Percentiles rank a stretch among this genome's conserved stretches.
These are phyloP conservation scores for Leccinum glutinopallens DNA, from an alignment of 1,284 basidiomycete species.

Conservation along the genomic window DNA sequence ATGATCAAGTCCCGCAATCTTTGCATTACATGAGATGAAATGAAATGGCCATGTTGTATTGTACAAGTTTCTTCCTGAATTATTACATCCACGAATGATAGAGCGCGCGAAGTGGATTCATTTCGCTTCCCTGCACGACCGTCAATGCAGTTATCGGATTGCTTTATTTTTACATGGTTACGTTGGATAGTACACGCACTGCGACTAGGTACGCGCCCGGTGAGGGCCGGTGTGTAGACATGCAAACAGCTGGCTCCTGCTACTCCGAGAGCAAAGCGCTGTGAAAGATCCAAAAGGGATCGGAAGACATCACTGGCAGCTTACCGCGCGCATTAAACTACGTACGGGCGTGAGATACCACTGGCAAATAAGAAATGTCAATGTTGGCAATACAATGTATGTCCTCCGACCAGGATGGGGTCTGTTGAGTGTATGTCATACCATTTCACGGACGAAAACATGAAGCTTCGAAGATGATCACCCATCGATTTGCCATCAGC, in stretches of 20 bases:
- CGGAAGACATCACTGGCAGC: not conserved
- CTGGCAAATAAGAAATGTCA: not conserved
- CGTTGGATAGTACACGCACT: not conserved
- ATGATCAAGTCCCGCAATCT: not conserved
- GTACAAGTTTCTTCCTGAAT: not conserved
- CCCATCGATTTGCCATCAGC: conserved; percentile 1
- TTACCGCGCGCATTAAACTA: not conserved
- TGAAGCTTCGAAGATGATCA: conserved; percentile 1
- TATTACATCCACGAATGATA: not conserved
- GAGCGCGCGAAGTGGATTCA: not conserved
- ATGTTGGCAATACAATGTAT: not conserved
- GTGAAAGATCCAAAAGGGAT: conserved; percentile 4
- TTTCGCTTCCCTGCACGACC: not conserved
- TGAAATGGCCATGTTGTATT: not conserved
- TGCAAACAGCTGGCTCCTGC: not conserved
- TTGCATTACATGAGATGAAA: not conserved
- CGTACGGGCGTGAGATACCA: conserved; percentile 3
- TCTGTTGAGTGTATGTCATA: not conserved
- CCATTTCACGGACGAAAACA: not conserved
- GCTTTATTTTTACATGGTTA: not conserved
- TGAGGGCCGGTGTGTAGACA: not conserved
- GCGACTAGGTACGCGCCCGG: not conserved
- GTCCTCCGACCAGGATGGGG: conserved; percentile 13
- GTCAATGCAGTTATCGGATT: not conserved
- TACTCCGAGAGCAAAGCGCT: not conserved